Percentiles rank a stretch among this genome's conserved stretches.
Evolutionary conservation across 129 eudicot species (phyloP).

Genomic region (Tagetes erecta): DNA sequence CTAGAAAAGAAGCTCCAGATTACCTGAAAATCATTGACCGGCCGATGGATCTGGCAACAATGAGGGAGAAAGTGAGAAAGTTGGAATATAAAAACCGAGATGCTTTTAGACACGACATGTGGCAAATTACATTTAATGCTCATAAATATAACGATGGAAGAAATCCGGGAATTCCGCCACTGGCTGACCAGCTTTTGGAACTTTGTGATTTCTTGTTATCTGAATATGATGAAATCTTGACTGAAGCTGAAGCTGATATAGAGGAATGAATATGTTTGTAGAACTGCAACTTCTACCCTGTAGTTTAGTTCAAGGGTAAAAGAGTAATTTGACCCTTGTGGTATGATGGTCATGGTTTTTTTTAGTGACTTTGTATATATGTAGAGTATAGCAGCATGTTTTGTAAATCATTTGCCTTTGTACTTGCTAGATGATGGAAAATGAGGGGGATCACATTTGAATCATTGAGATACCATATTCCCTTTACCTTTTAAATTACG

Average conservation of each 20-base stretch:
- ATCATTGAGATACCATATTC: no score
- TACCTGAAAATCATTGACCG: constrained; percentile 52
- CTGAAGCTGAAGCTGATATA: constrained; percentile 80
- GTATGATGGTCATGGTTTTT: constrained; percentile 11
- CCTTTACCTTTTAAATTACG: no score
- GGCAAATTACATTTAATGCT: constrained; percentile 75
- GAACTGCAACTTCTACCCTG: constrained; percentile 14
- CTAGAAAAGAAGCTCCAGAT: constrained; percentile 90
- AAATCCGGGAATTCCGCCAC: constrained; percentile 18
- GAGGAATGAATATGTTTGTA: constrained; percentile 36
- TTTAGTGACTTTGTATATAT: constrained; percentile 27
- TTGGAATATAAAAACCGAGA: constrained; percentile 70
- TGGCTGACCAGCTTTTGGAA: constrained; percentile 63
- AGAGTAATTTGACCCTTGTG: neutral
- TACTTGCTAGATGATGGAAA: neutral
- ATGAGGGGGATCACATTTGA: no score
- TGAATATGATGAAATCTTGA: constrained; percentile 40
- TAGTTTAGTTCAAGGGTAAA: constrained; percentile 23
- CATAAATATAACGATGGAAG: constrained; percentile 43
- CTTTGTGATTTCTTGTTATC: constrained; percentile 70
- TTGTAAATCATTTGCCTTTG: constrained; percentile 16
- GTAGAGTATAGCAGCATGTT: constrained; percentile 20
- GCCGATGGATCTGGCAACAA: constrained; percentile 89
- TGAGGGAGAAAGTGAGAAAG: constrained; percentile 69
- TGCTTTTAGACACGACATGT: constrained; percentile 85